phyloP scores from a whole-genome alignment of 306 rosid species.

The Vachellia collinsii region DNA sequence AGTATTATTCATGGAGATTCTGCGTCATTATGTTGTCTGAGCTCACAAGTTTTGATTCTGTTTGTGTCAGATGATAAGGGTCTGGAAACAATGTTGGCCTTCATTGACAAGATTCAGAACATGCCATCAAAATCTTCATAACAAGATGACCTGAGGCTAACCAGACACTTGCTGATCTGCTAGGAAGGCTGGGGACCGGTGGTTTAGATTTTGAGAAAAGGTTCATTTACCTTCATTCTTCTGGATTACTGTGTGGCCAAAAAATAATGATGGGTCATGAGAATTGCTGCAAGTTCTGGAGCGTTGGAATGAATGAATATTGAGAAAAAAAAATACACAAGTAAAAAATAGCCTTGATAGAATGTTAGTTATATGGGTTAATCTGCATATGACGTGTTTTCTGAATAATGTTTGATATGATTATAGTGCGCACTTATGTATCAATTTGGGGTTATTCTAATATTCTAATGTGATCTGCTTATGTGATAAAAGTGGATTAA shows the following conservation, averaged over 20 bases:
- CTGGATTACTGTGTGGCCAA: neutral
- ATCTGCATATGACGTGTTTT: neutral
- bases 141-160: neutral
- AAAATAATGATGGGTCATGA: neutral
- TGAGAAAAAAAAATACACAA: neutral
- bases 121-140: neutral
- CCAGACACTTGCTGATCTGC: neutral
- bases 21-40: neutral
- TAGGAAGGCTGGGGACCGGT: neutral
- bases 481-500: too few species aligned
- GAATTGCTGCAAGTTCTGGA: neutral
- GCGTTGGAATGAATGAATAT: neutral
- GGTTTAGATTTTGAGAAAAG: neutral
- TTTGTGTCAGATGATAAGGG: slow-evolving; percentile 41
- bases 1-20: neutral
- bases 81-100: slow-evolving; percentile 38
- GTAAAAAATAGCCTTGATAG: neutral
- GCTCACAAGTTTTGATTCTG: neutral
- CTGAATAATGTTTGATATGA: neutral
- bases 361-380: neutral
- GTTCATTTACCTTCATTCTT: neutral
- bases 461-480: too few species aligned
- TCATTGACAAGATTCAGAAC: slow-evolving; percentile 42
- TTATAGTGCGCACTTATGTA: neutral
- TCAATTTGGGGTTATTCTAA: too few species aligned